Evolutionary conservation across 1,284 basidiomycete genomes (phyloP).

Genomic region (Chondrostereum purpureum): DNA sequence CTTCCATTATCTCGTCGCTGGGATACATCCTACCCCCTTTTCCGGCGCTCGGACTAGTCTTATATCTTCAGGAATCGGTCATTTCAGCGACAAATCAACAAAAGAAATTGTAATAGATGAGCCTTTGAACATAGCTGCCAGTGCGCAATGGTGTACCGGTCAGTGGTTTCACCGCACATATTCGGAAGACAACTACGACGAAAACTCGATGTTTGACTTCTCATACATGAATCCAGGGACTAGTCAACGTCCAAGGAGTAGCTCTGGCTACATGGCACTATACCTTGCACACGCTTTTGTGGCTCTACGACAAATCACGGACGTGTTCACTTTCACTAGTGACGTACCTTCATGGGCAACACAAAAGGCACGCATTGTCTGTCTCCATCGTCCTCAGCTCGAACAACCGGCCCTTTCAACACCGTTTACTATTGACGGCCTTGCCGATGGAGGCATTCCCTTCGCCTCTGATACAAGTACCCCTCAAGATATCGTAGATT

Average conservation of each 20-base stretch:
- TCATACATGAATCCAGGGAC: neutral
- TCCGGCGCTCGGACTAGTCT: neutral
- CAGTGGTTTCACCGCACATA: neutral
- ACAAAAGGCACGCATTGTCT: neutral
- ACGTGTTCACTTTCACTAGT: neutral
- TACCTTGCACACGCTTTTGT: neutral
- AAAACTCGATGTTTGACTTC: neutral
- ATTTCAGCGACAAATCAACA: neutral
- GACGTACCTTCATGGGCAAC: neutral
- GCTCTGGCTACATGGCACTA: neutral
- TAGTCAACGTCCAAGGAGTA: neutral
- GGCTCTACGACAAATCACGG: neutral
- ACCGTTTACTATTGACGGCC: neutral
- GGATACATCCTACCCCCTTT: neutral
- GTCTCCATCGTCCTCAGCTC: neutral
- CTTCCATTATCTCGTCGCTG: neutral
- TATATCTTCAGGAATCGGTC: neutral
- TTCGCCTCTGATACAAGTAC: neutral
- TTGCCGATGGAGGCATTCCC: neutral
- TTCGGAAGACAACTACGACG: neutral
- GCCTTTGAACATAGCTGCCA: neutral
- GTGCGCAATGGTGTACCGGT: neutral
- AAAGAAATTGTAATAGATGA: neutral
- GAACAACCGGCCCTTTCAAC: neutral
- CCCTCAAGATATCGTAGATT: neutral